Evolutionary conservation across 805 yeast species (phyloP).

Genomic region (Kockiozyma suomiensis): DNA sequence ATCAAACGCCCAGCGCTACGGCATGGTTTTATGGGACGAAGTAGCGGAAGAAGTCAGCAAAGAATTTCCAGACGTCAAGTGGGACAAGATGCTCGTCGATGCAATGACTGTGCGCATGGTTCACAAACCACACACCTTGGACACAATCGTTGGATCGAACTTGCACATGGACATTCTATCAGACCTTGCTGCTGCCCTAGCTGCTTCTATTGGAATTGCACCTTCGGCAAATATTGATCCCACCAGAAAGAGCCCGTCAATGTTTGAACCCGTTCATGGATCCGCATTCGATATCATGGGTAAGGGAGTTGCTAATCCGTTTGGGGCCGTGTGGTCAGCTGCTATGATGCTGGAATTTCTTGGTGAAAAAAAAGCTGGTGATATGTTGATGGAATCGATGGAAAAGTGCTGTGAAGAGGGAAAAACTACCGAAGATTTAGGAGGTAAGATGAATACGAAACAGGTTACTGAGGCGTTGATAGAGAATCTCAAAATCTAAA

Average conservation of each 20-base stretch:
- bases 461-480: slow-evolving; percentile 26
- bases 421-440: slow-evolving; percentile 20
- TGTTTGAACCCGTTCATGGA: slow-evolving; percentile 36
- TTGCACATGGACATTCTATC: slow-evolving; percentile 34
- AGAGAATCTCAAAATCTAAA: background rate
- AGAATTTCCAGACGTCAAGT: slow-evolving; percentile 33
- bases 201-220: slow-evolving; percentile 34
- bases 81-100: slow-evolving; percentile 35
- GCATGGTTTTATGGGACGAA: slow-evolving; percentile 35
- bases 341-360: slow-evolving; percentile 34
- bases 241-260: slow-evolving; percentile 26
- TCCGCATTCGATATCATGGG: slow-evolving; percentile 35
- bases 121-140: slow-evolving; percentile 26
- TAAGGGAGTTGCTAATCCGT: slow-evolving; percentile 33
- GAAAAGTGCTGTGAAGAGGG: slow-evolving; percentile 6
- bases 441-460: slow-evolving; percentile 22
- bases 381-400: slow-evolving; percentile 13
- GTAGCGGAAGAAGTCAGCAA: slow-evolving; percentile 29
- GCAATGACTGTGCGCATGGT: slow-evolving; percentile 36
- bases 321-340: slow-evolving; percentile 35
- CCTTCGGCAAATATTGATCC: slow-evolving; percentile 34
- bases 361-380: slow-evolving; percentile 27
- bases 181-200: slow-evolving; percentile 32
- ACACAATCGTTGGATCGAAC: slow-evolving; percentile 32
- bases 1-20: slow-evolving; percentile 31